Percentiles rank a stretch among this genome's conserved stretches.
phyloP scores from a whole-genome alignment of 768 basidiomycete species.

The Lepiota subincarnata region DNA sequence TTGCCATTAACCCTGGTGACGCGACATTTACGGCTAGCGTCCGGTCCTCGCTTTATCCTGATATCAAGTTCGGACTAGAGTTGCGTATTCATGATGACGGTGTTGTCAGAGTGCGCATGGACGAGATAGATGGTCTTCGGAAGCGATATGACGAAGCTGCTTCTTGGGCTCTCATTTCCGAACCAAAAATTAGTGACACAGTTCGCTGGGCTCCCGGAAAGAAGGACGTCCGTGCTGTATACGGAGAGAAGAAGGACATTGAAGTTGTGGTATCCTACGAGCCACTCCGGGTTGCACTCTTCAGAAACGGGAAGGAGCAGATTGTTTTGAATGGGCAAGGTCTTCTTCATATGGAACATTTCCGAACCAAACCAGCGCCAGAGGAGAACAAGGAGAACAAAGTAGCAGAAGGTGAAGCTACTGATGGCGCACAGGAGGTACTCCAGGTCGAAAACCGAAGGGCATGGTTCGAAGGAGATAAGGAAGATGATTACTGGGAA shows the following conservation, averaged over 20 bases:
- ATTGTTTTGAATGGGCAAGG: conserved; percentile 87
- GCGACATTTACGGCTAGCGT: conserved; percentile 73
- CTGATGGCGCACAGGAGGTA: conserved; percentile 46
- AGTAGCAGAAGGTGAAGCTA: conserved; percentile 40
- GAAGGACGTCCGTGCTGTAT: conserved; percentile 58
- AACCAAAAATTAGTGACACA: conserved; percentile 59
- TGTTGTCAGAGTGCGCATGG: conserved; percentile 88
- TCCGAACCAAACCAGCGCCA: conserved; percentile 59
- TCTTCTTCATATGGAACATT: conserved; percentile 97
- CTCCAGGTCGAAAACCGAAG: conserved; percentile 46
- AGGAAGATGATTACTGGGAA: conserved; percentile 84
- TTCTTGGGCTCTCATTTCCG: conserved; percentile 77
- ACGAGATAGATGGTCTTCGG: conserved; percentile 73
- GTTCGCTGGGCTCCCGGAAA: conserved; percentile 66
- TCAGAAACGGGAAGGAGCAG: conserved; percentile 73
- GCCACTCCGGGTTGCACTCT: conserved; percentile 72
- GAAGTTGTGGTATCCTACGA: conserved; percentile 69
- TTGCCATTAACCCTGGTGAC: conserved; percentile 47
- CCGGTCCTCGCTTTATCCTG: conserved; percentile 77
- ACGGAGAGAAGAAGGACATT: conserved; percentile 58
- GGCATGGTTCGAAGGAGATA: conserved; percentile 88
- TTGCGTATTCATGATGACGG: conserved; percentile 85
- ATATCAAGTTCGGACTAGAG: conserved; percentile 77
- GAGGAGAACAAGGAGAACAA: conserved; percentile 40
- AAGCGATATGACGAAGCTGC: conserved; percentile 92